Evolutionary conservation across 495 filamentous ascomycete species (phyloP).

Genomic region (Sporormia fimetaria): DNA sequence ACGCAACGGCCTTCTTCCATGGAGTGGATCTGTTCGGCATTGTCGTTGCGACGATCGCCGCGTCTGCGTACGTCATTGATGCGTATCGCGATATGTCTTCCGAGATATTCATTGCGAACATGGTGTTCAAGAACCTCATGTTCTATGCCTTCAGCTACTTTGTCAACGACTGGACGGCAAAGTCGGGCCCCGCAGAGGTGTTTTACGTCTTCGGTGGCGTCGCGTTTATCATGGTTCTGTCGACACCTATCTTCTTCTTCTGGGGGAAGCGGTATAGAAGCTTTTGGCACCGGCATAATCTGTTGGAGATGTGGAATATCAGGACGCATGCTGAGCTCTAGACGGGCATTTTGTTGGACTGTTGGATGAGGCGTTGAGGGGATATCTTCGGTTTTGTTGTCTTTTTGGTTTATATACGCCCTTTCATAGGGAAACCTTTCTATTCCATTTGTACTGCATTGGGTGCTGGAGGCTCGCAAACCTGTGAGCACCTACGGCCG

Average conservation of each 20-base stretch:
- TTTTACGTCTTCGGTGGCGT: conserved; percentile 23
- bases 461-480: no score
- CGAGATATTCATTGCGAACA: conserved; percentile 25
- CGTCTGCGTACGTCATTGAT: conserved; percentile 22
- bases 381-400: no score
- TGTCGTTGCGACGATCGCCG: conserved; percentile 9
- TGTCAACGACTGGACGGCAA: conserved; percentile 24
- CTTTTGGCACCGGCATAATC: conserved; percentile 22
- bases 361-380: not conserved
- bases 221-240: conserved; percentile 6
- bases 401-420: no score
- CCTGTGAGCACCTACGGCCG: no score
- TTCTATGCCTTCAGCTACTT: conserved; percentile 25
- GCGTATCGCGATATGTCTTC: conserved; percentile 20
- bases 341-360: not conserved
- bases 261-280: conserved; percentile 27
- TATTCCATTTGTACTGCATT: no score
- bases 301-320: conserved; percentile 24
- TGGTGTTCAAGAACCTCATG: conserved; percentile 26
- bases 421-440: no score
- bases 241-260: conserved; percentile 18
- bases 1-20: conserved; percentile 16
- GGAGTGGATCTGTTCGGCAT: conserved; percentile 21
- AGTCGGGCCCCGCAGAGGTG: conserved; percentile 11
- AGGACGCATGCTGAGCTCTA: conserved; percentile 23